Base-by-base conservation (phyloP, 2,329 filamentous ascomycete genomes). In the Cadophora sp. region DNA sequence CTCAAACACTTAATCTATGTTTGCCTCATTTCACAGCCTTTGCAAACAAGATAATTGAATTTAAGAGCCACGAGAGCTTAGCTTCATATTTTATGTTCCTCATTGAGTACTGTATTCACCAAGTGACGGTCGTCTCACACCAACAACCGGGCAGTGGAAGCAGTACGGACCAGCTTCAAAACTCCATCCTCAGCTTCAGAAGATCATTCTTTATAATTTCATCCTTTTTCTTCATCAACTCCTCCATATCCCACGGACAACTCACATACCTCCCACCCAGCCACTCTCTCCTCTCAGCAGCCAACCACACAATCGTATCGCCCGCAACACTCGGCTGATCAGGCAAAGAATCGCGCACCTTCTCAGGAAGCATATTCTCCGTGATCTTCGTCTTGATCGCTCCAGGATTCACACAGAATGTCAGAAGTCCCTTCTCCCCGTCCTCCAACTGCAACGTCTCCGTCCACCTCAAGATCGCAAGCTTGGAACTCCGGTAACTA, bases 171-270 rank as follows among this genome's bases (percentile, higher is more conserved):
- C 7, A 8, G 34, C 16, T 16, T 43, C 16, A 43, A 43, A 43
- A 43, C 14, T 16, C 40, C 40, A 43, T 43, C 40, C 40, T 43
- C 40, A 43, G 2, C 40, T 43, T 43, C 12, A 43, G 40, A 11
- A 16, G 12, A 19, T 43, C 40, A 16, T 2, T 31, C 61, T 64
- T 26, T 14, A 51, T 16, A 26, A 64, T 64, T 46, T 64, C 61
- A 27, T 51, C 61, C 16, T 64, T 64, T 46, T 53, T 51, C 31
- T 37, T 9, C 61, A 51, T 37, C 8, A 64, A n/a, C 61, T 64
- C 61, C 43, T 64, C 61, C 61, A 64, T 64, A 64, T 64, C 43
- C 61, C 61, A 64, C 16, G 40, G 40, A 51, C 40, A 51, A n/a
- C 40, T 51, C n/a, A 64, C 40, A 53, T 64, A 64, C 46, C 61